These are phyloP conservation scores for Lagenidium giganteum DNA, from an alignment of 352 stramenopile species.

Conservation along the genomic window DNA sequence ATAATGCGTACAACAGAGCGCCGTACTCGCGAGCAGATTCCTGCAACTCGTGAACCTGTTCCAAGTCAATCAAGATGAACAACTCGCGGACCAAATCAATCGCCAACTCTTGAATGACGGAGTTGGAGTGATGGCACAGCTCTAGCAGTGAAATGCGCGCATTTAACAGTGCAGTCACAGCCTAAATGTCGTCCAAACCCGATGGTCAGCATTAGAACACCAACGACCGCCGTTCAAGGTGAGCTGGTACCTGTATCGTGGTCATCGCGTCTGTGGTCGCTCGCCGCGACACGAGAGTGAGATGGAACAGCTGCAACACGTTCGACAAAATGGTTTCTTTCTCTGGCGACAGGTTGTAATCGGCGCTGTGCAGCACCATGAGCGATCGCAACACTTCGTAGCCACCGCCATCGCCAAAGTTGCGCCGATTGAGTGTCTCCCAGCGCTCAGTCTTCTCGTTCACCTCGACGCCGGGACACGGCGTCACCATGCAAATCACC, in stretches of 20 bases:
- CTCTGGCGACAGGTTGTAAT: slow-evolving; percentile 11
- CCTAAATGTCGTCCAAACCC: slow-evolving; percentile 18
- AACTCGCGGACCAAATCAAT: slow-evolving; percentile 74
- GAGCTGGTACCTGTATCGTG: slow-evolving; percentile 27
- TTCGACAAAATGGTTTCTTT: slow-evolving; percentile 32
- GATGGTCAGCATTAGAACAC: too few relatives aligned
- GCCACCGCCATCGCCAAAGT: slow-evolving; percentile 67
- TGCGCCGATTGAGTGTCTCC: slow-evolving; percentile 67
- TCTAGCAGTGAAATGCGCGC: slow-evolving; percentile 59
- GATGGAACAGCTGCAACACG: slow-evolving; percentile 60
- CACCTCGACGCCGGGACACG: slow-evolving; percentile 37
- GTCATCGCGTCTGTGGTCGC: slow-evolving; percentile 46
- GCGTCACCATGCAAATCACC: slow-evolving; percentile 50
- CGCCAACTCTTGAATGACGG: slow-evolving; percentile 40
- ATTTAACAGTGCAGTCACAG: slow-evolving; percentile 58
- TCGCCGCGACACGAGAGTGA: slow-evolving; percentile 52
- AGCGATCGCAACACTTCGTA: slow-evolving; percentile 66
- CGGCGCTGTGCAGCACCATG: slow-evolving; percentile 52
- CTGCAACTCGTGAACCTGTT: slow-evolving; percentile 76
- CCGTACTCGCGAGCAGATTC: slow-evolving; percentile 75
- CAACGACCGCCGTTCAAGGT: not conserved
- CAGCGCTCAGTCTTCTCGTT: slow-evolving; percentile 68
- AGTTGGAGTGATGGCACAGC: slow-evolving; percentile 50
- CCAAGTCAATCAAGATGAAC: slow-evolving; percentile 63
- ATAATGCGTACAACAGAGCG: slow-evolving; percentile 64